These are phyloP conservation scores for Metschnikowia lachancei DNA, from an alignment of 805 yeast genomes.

Conservation along the genomic window DNA sequence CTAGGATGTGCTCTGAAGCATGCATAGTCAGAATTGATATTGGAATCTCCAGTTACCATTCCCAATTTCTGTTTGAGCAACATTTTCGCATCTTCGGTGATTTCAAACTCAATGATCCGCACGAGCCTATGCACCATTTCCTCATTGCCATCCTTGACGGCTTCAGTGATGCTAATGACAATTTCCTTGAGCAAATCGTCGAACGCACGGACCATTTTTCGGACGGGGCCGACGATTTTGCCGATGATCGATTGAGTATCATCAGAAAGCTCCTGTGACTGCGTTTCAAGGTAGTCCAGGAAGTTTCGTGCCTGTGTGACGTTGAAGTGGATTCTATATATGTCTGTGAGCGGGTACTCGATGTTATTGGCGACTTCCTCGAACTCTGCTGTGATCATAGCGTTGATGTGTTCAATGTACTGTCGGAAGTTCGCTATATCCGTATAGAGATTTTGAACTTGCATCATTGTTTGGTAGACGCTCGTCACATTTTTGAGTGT, in stretches of 20 bases:
- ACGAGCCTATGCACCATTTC: slow-evolving; percentile 69
- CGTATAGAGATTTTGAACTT: slow-evolving; percentile 61
- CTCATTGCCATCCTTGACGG: slow-evolving; percentile 63
- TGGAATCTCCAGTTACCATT: slow-evolving; percentile 20
- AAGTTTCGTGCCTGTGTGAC: slow-evolving; percentile 73
- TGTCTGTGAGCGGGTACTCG: slow-evolving; percentile 47
- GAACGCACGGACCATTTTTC: slow-evolving; percentile 51
- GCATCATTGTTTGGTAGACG: slow-evolving; percentile 68
- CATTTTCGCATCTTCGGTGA: slow-evolving; percentile 65
- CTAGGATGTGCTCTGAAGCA: slow-evolving; percentile 43
- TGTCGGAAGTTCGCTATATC: slow-evolving; percentile 58
- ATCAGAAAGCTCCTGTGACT: slow-evolving; percentile 47
- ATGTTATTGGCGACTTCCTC: slow-evolving; percentile 33
- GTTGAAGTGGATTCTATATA: slow-evolving; percentile 66
- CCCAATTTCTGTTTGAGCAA: slow-evolving; percentile 32
- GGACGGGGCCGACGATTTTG: slow-evolving; percentile 50
- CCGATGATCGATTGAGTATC: slow-evolving; percentile 69
- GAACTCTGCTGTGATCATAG: slow-evolving; percentile 47
- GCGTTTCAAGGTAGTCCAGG: slow-evolving; percentile 65
- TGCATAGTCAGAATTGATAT: slow-evolving; percentile 27
- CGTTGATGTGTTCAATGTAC: slow-evolving; percentile 49
- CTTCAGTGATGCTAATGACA: slow-evolving; percentile 69
- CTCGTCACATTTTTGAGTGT: slow-evolving; percentile 64
- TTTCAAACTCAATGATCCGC: slow-evolving; percentile 78
- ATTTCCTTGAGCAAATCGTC: slow-evolving; percentile 62